Base-by-base conservation (phyloP, 1,139 yeast genomes). In the Meyerozyma guilliermondii region DNA sequence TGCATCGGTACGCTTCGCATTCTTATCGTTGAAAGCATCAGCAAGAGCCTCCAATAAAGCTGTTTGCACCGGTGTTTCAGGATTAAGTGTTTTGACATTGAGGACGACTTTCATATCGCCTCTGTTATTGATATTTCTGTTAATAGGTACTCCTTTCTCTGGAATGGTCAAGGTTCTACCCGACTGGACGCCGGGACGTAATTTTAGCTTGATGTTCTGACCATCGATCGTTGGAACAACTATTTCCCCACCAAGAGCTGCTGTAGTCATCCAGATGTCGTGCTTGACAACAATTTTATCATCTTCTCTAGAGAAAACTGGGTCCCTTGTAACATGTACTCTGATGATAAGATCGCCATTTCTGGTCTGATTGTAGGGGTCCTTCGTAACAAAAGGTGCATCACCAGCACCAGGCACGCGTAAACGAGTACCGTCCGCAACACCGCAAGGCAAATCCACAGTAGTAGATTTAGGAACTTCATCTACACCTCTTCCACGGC, bases 1-100 rank as follows among this genome's bases (percentile, higher is more conserved):
- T n/a, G 80, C 76, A 49, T 78, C 81, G 10, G 82, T 71, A 50
- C 92, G 71, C 52, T 78, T 85, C 3, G 98, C 98, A 26, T 74
- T 76, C 39, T 71, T 71, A 60, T 92, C 99, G 46, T 86, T 81
- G 43, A 85, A 77, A 3, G 95, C 84, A 58, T 88, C 96, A 1
- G 99, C 98, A 49, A 92, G 74, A 0, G 97, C 96, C 61, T 94
- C 99, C 54, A 94, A 74, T 45, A 92, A 70, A n/a, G 95, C 95
- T 8, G 82, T 82, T 62, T 92, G 96, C 2, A 92, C 84, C n/a
- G 92, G 87, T 14, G 88, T 84, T 45, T 77, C 77, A 4, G 98
- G 92, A 45, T 81, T 76, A 50, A 81, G 71, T 2, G 91, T 80
- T 59, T 80, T 78, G 23, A 94, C 87, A 42, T 80, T 78, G 52